phyloP scores from a whole-genome alignment of 1,284 basidiomycete genomes.

The Takashimella tepidaria region DNA sequence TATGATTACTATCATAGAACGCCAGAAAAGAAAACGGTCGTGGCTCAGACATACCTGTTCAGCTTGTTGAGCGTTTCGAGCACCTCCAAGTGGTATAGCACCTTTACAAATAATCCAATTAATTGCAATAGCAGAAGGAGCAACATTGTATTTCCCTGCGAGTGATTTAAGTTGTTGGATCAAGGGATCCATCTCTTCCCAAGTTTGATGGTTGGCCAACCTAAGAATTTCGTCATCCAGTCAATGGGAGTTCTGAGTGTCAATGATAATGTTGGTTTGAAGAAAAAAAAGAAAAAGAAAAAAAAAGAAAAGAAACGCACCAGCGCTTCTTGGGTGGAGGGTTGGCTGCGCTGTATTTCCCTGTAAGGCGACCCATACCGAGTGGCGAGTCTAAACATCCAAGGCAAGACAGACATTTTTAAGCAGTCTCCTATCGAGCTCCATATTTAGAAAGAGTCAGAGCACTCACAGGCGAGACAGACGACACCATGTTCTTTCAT shows the following conservation, averaged over 20 bases:
- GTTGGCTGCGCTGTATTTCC: conserved; percentile 40
- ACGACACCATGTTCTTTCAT: conserved; percentile 40
- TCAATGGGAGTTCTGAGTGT: conserved; percentile 21
- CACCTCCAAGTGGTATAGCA: conserved; percentile 47
- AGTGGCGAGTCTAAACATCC: conserved; percentile 35
- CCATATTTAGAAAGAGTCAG: too few species aligned
- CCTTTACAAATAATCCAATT: conserved; percentile 47
- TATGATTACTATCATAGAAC: too few species aligned
- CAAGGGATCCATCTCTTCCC: conserved; percentile 40
- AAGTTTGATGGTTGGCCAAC: conserved; percentile 20
- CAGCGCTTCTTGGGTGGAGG: conserved; percentile 31
- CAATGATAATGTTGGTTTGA: too few species aligned
- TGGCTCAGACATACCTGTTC: conserved; percentile 34
- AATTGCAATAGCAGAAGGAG: conserved; percentile 40
- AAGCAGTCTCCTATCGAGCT: too few species aligned
- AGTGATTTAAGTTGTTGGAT: conserved; percentile 32
- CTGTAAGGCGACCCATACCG: conserved; percentile 42
- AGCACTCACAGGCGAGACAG: conserved; percentile 37
- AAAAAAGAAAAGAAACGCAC: conserved; percentile 9
- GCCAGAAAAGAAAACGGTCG: too few species aligned
- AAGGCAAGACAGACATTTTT: conserved; percentile 1
- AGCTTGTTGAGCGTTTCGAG: conserved; percentile 40
- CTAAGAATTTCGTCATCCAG: background rate
- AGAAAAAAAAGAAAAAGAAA: too few species aligned
- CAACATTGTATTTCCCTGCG: conserved; percentile 34